A percentile compares a stretch with the other conserved stretches of the same genome.
Evolutionary conservation across 2,329 filamentous ascomycete species (phyloP).

Genomic region (Lachnellula occidentalis): DNA sequence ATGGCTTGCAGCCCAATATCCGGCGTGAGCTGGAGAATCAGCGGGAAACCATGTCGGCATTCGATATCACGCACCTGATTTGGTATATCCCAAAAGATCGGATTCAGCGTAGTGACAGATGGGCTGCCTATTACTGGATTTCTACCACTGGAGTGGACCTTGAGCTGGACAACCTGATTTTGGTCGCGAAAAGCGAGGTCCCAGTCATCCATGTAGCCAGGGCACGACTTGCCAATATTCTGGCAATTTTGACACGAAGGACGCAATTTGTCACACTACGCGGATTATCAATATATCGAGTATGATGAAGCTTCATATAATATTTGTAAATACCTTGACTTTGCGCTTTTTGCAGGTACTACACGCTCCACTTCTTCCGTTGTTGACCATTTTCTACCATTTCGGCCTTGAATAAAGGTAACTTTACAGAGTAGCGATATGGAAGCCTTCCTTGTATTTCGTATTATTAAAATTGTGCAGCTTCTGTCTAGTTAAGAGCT

Average conservation of each 20-base stretch:
- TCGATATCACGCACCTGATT: neutral
- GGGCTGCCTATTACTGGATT: neutral
- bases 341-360: constrained; percentile 9
- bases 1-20: constrained; percentile 6
- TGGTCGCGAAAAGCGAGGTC: constrained; percentile 9
- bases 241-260: constrained; percentile 5
- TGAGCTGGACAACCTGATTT: neutral
- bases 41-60: neutral
- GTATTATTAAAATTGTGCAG: too few relatives aligned
- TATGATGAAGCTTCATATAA: neutral
- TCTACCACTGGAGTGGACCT: neutral
- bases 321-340: constrained; percentile 3
- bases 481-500: too few relatives aligned
- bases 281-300: neutral
- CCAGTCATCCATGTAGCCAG: constrained; percentile 10
- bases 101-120: neutral
- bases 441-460: too few relatives aligned
- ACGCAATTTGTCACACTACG: constrained; percentile 7
- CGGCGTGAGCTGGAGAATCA: neutral
- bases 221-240: constrained; percentile 7
- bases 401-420: neutral
- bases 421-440: too few relatives aligned
- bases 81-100: neutral
- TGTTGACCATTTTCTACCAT: constrained; percentile 8
- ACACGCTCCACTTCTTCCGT: constrained; percentile 8